Base-by-base conservation (phyloP, 2,329 filamentous ascomycete species). In the Diaporthe ilicicola region DNA sequence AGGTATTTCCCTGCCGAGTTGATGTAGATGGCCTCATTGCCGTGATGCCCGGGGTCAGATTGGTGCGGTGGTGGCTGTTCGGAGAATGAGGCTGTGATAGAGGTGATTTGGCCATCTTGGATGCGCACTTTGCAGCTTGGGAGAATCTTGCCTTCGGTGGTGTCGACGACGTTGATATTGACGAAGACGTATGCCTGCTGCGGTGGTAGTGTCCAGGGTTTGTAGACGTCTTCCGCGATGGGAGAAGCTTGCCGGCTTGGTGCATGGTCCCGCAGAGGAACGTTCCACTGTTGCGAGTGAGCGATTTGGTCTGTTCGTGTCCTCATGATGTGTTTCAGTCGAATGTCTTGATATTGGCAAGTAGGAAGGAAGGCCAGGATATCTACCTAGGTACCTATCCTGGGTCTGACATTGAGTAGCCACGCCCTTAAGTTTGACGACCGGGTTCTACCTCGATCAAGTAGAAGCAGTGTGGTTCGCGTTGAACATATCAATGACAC, bases 1-100 rank as follows among this genome's bases (percentile, higher is more conserved):
- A 88, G 74, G 73, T 83, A 88, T 66, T 81, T 81, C 19, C 84
- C 82, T 7, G 79, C 70, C 0, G 85, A 75, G 72, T 88, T 81
- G 61, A 86, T 73, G 29, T 77, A 68, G 74, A 75, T 69, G 66
- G 75, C 64, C 2, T 15, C 27, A 15, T 62, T 13, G 0, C 37
- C 10, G 9, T 37, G 8, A 17, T 12, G 5, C 5, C 6, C 8
- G 32, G n/a, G 5, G 17, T 37, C 15, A 9, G 29, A 3, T 17
- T 27, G 24, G 51, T 6, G 13, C 17, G 10, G 6, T 29, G 19
- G 6, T 4, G 17, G 13, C 6, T 22, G 24, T 15, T 8, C 12
- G 6, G 3, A 3, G 3, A 8, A 56, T 2, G 10, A 8, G 7
- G 32, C 27, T 8, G 59, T 27, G 24, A 82, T 68, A 15, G 72